A percentile compares a stretch with the other conserved stretches of the same genome.
Conservation (phyloP, 495 filamentous ascomycete species). For the Hypoxylon lenormandii region DNA sequence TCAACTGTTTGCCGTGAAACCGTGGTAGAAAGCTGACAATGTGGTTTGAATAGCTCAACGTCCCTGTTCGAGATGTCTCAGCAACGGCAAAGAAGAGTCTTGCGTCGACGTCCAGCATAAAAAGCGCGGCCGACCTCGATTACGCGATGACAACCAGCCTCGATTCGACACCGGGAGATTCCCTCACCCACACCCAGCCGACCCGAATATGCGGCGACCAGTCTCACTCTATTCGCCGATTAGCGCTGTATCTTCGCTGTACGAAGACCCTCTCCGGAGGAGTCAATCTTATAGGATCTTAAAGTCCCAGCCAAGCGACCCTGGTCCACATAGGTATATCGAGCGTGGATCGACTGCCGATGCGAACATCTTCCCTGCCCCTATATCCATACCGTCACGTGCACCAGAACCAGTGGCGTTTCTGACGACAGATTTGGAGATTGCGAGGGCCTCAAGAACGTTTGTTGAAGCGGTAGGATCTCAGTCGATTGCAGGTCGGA, state of each 20-base stretch:
- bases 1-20: slow-evolving; percentile 9
- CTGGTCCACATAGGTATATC: slow-evolving; percentile 60
- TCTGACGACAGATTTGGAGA: slow-evolving; percentile 66
- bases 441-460: slow-evolving; percentile 64
- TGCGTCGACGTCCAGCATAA: slow-evolving; percentile 97
- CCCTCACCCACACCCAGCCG: slow-evolving; percentile 55
- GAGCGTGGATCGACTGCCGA: slow-evolving; percentile 59
- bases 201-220: slow-evolving; percentile 60
- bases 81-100: slow-evolving; percentile 78
- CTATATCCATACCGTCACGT: slow-evolving; percentile 58
- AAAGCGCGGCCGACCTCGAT: slow-evolving; percentile 88
- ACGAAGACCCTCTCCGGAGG: slow-evolving; percentile 63
- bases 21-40: slow-evolving; percentile 35
- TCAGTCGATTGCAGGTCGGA: slow-evolving; percentile 54
- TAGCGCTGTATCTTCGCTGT: slow-evolving; percentile 42
- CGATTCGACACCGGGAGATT: slow-evolving; percentile 66
- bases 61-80: slow-evolving; percentile 71
- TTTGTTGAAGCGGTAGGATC: slow-evolving; percentile 65
- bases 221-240: slow-evolving; percentile 58
- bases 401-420: slow-evolving; percentile 64
- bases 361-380: slow-evolving; percentile 61
- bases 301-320: slow-evolving; percentile 68
- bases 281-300: slow-evolving; percentile 67
- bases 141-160: slow-evolving; percentile 80
- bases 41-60: slow-evolving; percentile 64